Evolutionary conservation across 2,329 filamentous ascomycete genomes (phyloP).

Genomic region (Pseudocercospora macadamiae): DNA sequence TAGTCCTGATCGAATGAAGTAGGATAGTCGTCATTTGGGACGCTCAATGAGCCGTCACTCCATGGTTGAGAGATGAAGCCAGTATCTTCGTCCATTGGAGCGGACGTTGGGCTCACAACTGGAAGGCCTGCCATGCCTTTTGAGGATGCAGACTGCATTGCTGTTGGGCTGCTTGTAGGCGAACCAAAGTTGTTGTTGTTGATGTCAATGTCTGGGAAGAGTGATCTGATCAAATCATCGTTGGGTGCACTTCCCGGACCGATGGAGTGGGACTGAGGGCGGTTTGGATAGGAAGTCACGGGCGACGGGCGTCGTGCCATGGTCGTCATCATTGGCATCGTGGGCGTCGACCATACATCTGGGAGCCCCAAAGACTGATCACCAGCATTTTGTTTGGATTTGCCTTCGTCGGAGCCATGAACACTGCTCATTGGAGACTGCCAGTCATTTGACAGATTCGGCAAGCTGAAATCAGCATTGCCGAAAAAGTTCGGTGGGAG

Average conservation of each 20-base stretch:
- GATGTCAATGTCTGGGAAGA: constrained; percentile 40
- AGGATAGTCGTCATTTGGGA: constrained; percentile 36
- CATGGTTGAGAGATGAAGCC: constrained; percentile 36
- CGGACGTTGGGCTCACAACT: constrained; percentile 14
- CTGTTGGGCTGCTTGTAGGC: constrained; percentile 14
- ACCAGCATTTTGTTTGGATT: constrained; percentile 16
- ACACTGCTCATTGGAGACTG: constrained; percentile 18
- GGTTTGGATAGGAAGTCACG: constrained; percentile 20
- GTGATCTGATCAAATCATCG: constrained; percentile 35
- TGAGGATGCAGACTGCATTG: constrained; percentile 8
- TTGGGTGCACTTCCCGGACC: constrained; percentile 33
- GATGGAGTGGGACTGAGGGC: constrained; percentile 35
- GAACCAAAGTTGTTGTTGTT: constrained; percentile 21
- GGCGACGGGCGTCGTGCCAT: constrained; percentile 21
- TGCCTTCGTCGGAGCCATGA: constrained; percentile 16
- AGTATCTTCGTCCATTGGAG: constrained; percentile 26
- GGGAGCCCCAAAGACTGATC: constrained; percentile 21
- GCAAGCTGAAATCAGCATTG: constrained; percentile 29
- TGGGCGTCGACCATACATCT: constrained; percentile 28
- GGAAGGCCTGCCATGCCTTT: constrained; percentile 16
- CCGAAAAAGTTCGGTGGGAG: constrained; percentile 38
- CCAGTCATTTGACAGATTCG: constrained; percentile 27
- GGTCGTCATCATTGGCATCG: constrained; percentile 20
- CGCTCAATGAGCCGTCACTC: constrained; percentile 38
- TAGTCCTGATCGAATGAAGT: constrained; percentile 36